phyloP scores from a whole-genome alignment of 257 asterid species.

The Solanum gracilifrons region DNA sequence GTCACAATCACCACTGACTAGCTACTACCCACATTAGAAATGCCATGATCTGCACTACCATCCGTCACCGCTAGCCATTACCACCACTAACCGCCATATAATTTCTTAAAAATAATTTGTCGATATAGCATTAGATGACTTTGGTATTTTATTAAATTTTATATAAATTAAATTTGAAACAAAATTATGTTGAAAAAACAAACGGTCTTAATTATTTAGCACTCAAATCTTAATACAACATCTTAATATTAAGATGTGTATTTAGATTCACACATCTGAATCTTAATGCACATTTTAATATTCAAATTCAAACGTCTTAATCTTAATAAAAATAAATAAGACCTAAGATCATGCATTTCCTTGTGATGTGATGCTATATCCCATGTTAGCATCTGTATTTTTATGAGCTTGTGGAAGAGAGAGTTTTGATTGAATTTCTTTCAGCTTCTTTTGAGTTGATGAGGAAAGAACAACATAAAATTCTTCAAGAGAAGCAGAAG shows the following conservation, averaged over 20 bases:
- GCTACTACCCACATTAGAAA: neutral
- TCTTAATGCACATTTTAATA: neutral
- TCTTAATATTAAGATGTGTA: neutral
- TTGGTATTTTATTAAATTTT: neutral
- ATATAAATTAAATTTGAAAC: neutral
- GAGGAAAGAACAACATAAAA: slow-evolving; percentile 87
- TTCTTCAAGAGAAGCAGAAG: slow-evolving; percentile 73
- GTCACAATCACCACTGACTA: neutral
- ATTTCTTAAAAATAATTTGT: neutral
- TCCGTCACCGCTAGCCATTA: neutral
- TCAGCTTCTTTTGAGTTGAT: slow-evolving; percentile 83
- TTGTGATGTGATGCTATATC: neutral
- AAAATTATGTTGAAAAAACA: neutral
- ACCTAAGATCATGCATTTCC: neutral
- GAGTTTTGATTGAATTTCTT: neutral
- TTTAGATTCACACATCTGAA: neutral
- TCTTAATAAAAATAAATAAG: neutral
- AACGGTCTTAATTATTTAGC: neutral
- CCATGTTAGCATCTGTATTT: neutral
- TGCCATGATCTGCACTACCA: neutral
- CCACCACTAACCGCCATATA: neutral
- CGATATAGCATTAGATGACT: neutral
- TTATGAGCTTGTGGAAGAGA: neutral
- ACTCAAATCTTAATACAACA: neutral
- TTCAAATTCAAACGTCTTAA: neutral